A percentile compares a stretch with the other conserved stretches of the same genome.
These are phyloP conservation scores for Astraeus odoratus DNA, from an alignment of 768 basidiomycete genomes.

Conservation along the genomic window DNA sequence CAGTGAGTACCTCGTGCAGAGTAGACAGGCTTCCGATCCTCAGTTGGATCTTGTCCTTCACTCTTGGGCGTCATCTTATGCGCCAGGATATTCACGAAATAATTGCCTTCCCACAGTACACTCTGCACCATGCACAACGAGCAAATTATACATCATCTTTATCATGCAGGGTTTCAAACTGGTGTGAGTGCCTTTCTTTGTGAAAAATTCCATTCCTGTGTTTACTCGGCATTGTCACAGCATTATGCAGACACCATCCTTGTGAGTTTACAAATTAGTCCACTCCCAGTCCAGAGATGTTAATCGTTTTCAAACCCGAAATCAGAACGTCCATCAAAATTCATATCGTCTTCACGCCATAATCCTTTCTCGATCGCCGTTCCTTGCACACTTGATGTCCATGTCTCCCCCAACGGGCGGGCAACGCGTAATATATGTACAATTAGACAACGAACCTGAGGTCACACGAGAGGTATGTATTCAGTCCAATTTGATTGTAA, in stretches of 20 bases:
- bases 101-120: constrained; percentile 21
- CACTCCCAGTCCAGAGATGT: constrained; percentile 4
- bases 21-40: constrained; percentile 3
- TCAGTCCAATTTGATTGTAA: constrained; percentile 11
- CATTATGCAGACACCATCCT: constrained; percentile 80
- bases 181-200: constrained; percentile 48
- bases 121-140: constrained; percentile 65
- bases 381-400: constrained; percentile 82
- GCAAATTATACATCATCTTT: constrained; percentile 71
- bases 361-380: constrained; percentile 82
- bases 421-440: constrained; percentile 65
- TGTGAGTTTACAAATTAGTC: constrained; percentile 34
- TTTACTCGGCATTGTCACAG: constrained; percentile 31
- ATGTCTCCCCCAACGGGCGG: constrained; percentile 63
- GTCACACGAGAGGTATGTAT: constrained; percentile 74
- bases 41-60: constrained; percentile 4
- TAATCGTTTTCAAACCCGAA: constrained; percentile 9
- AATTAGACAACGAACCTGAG: constrained; percentile 72
- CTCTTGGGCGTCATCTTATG: constrained; percentile 1
- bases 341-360: constrained; percentile 77
- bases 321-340: constrained; percentile 67
- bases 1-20: constrained; percentile 39
- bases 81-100: constrained; percentile 6
- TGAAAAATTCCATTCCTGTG: constrained; percentile 4
- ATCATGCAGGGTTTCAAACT: constrained; percentile 73